Conservation (phyloP, 2,329 filamentous ascomycete species). For the Venturia oleaginea region DNA sequence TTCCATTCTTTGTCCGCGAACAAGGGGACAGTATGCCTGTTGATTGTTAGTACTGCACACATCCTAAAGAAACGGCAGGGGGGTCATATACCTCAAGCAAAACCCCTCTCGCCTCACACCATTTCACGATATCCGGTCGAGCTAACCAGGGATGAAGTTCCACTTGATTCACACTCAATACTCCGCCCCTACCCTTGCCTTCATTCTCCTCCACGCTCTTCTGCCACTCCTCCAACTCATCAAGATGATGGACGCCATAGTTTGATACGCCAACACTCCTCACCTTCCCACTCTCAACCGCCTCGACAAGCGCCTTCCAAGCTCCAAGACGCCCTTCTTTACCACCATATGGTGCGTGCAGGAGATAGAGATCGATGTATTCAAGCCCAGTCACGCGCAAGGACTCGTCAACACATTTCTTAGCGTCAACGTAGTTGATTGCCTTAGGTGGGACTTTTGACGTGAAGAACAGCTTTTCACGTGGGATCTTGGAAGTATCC, state of each 20-base stretch:
- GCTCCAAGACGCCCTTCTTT: slow-evolving; percentile 40
- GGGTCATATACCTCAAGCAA: slow-evolving; percentile 29
- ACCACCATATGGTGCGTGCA: slow-evolving; percentile 47
- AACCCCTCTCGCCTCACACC: slow-evolving; percentile 52
- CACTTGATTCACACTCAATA: slow-evolving; percentile 77
- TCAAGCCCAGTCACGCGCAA: slow-evolving; percentile 47
- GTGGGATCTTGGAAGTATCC: slow-evolving; percentile 40
- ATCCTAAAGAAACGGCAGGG: background rate
- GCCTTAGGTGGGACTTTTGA: slow-evolving; percentile 46
- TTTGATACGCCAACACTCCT: slow-evolving; percentile 46
- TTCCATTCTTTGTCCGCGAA: slow-evolving; percentile 38
- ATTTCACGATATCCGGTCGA: slow-evolving; percentile 68
- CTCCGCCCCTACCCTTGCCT: slow-evolving; percentile 54
- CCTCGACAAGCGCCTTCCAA: slow-evolving; percentile 47
- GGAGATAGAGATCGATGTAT: slow-evolving; percentile 38
- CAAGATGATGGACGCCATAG: slow-evolving; percentile 46
- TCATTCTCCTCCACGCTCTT: slow-evolving; percentile 55
- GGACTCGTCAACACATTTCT: slow-evolving; percentile 54
- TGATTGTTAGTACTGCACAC: background rate
- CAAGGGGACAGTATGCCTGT: slow-evolving; percentile 38
- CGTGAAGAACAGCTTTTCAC: slow-evolving; percentile 53
- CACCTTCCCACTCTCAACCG: slow-evolving; percentile 42
- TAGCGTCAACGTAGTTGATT: slow-evolving; percentile 56
- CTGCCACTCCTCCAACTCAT: slow-evolving; percentile 45
- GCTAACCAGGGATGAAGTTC: slow-evolving; percentile 86